Conservation (phyloP, 2,329 filamentous ascomycete genomes). For the Setomelanomma holmii region DNA sequence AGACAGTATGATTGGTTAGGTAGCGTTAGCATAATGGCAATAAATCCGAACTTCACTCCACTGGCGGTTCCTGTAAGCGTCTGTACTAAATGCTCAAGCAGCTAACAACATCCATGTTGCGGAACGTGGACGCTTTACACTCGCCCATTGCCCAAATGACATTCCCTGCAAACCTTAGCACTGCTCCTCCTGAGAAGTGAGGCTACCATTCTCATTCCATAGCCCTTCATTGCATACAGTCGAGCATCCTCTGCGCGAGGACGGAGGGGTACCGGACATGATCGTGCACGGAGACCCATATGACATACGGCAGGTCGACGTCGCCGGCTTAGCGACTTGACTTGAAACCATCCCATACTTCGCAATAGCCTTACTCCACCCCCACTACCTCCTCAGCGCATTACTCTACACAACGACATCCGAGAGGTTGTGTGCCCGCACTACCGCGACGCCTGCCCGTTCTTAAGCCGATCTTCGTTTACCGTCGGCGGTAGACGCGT, state of each 20-base stretch:
- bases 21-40: conserved; percentile 16
- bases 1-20: conserved; percentile 19
- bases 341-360: conserved; percentile 30
- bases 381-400: conserved; percentile 32
- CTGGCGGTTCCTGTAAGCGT: conserved; percentile 19
- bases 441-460: conserved; percentile 16
- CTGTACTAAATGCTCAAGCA: conserved; percentile 25
- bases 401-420: conserved; percentile 31
- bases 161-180: conserved; percentile 28
- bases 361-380: conserved; percentile 28
- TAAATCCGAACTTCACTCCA: conserved; percentile 17
- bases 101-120: conserved; percentile 34
- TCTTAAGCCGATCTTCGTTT: conserved; percentile 15
- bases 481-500: conserved; percentile 27
- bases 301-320: conserved; percentile 24
- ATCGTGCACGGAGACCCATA: conserved; percentile 21
- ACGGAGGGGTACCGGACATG: conserved; percentile 24
- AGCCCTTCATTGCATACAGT: conserved; percentile 37
- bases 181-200: conserved; percentile 36
- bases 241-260: conserved; percentile 31
- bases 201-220: conserved; percentile 38
- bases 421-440: conserved; percentile 31
- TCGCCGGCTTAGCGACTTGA: conserved; percentile 26
- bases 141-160: no score
- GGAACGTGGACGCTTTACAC: conserved; percentile 47